Evolutionary conservation across 2,329 filamentous ascomycete genomes (phyloP), one percentile per base, ranked within the genome.

Genomic region (Penicillium sp.): DNA sequence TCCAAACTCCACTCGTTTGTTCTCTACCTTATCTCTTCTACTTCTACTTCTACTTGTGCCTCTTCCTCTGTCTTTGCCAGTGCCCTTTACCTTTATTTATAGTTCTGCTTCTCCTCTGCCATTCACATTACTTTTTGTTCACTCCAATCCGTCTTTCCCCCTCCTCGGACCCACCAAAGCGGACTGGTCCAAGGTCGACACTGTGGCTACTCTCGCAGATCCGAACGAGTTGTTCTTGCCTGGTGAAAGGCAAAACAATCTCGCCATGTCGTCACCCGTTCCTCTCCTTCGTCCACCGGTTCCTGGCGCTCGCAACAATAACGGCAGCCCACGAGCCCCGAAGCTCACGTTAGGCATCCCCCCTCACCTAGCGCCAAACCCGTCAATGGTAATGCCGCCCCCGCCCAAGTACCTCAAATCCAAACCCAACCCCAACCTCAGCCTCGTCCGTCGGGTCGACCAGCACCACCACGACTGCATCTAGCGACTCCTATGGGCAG

Each of bases 281-380:
- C 91, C 91, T 60, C 85, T 96, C 58, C 87, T 96, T 56, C 89
- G 91, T 60, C 90, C 91, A 54, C 91, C 91, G 61, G 87, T 96
- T 56, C 89, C 89, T 39, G 90, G 90, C 63, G 81, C 80, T 64
- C 83, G 86, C 66, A 82, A 82, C 62, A 82, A 81, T 66, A 79
- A 82, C 66, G 81, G 83, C 63, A 86, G 85, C 58, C 79, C 82
- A 59, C 83, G 89, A 62, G 82, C 89, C 53, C 91, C 91, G 29
- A 87, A 89, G 68, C 83, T 97, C 58, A 93, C 92, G 44, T 85
- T 97, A 56, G 90, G 93, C 45, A 97, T 97, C 58, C 93, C 93
- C 87, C 90, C 0, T 96, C 91, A 36, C 90, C 91, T 49, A 93
- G 86, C 77, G 88, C 82, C 61, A 91, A 93, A 74, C 87, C 93